Base-by-base conservation (phyloP, 176 grass and related monocot species). In the Cenchrus fungigraminus region DNA sequence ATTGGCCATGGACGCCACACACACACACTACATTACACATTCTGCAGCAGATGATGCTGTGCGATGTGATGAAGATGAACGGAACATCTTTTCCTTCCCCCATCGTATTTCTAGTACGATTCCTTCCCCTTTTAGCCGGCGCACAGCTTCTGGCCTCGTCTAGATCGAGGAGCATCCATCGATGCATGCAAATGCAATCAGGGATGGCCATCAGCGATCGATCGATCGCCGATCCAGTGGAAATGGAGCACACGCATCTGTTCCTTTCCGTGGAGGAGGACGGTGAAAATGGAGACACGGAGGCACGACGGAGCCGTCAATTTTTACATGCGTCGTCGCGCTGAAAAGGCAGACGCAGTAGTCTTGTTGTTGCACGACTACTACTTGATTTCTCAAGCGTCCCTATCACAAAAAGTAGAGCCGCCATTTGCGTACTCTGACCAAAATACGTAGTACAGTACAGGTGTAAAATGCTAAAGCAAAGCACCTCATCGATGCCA, bases 41-140 rank as follows among this genome's bases (percentile, higher is more conserved):
- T 11, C 6, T 65, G 29, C 82, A 34, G 45, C 29, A 44, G 67
- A 65, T 86, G 76, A 45, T 51, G 7, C 5, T 8, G 19, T 44
- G 20, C 9, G 9, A 22, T 8, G 5, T 8, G 16, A 13, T 46
- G 43, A 7, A 7, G 8, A 68, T 51, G 1, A 29, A 84, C 54
- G 62, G 47, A 43, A 0, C 40, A 31, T 19, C 40, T 29, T 76
- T 77, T 22, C 53, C 37, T 76, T 77, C 16, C 53, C 19, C 19
- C 11, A 46, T 12, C 50, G 40, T 81, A 71, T 71, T 71, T 82
- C 12, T 12, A 60, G 80, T 57, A 71, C 79, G 78, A 86, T 86
- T 70, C 88, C 65, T 65, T 82, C 72, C 72, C 29, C 78, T 86
- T 86, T 82, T 71, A 65, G 73, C 50, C 12, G 65, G 62, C 5